A percentile compares a stretch with the other conserved stretches of the same genome.
Evolutionary conservation across 495 filamentous ascomycete genomes (phyloP).

Genomic region (Emericellopsis terricola): DNA sequence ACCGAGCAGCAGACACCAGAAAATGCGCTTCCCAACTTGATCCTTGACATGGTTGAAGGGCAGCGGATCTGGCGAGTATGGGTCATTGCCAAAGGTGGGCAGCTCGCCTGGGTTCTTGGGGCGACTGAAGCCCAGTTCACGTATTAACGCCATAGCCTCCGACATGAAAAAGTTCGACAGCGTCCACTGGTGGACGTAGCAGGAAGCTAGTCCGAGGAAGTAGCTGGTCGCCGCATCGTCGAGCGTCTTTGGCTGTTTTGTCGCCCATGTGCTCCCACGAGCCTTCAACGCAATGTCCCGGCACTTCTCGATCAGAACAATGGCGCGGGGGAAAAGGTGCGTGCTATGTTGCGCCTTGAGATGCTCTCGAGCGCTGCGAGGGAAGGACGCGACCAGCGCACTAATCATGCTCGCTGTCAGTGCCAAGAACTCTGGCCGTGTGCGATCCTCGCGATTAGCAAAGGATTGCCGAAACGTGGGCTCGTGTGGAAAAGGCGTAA

Average conservation of each 20-base stretch:
- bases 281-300: conserved; percentile 54
- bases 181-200: conserved; percentile 50
- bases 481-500: conserved; percentile 76
- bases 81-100: conserved; percentile 7
- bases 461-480: conserved; percentile 65
- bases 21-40: conserved; percentile 61
- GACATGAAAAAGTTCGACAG: conserved; percentile 50
- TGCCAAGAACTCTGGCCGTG: conserved; percentile 50
- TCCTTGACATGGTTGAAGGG: conserved; percentile 50
- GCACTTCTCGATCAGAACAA: conserved; percentile 55
- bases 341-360: conserved; percentile 43
- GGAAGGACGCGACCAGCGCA: conserved; percentile 59
- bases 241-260: conserved; percentile 43
- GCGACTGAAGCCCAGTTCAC: conserved; percentile 45
- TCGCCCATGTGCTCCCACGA: conserved; percentile 48
- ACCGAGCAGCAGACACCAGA: conserved; percentile 57
- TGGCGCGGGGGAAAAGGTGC: conserved; percentile 44
- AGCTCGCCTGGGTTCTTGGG: conserved; percentile 15
- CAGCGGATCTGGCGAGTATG: conserved; percentile 6
- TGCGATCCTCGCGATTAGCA: conserved; percentile 47
- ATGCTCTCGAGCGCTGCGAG: conserved; percentile 52
- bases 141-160: conserved; percentile 54
- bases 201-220: conserved; percentile 52
- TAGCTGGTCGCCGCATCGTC: conserved; percentile 81
- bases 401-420: conserved; percentile 72